Conservation (phyloP, 805 yeast species). For the Tetrapisispora fleetii region DNA sequence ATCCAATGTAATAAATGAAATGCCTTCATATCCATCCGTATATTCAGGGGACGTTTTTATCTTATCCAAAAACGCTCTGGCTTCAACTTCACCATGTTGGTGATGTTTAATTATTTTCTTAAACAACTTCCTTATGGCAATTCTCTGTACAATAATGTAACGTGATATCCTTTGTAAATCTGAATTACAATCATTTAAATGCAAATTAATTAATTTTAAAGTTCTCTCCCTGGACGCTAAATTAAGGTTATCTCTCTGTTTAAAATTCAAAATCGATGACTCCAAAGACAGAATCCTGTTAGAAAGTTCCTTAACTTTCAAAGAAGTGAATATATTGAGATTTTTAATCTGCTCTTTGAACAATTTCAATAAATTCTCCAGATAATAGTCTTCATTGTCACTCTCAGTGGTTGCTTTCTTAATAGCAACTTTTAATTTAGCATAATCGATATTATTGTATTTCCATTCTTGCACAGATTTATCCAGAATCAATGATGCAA, state of each 20-base stretch:
- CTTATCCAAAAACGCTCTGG: constrained; percentile 9
- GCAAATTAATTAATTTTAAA: constrained; percentile 10
- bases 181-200: constrained; percentile 18
- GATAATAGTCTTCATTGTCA: constrained; percentile 4
- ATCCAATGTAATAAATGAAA: constrained; percentile 40
- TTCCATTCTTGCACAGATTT: constrained; percentile 86
- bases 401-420: constrained; percentile 40
- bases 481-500: constrained; percentile 65
- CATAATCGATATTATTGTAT: constrained; percentile 73
- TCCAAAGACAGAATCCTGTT: constrained; percentile 22
- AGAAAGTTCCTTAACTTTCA: constrained; percentile 25
- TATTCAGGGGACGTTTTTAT: constrained; percentile 12
- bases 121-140: constrained; percentile 50
- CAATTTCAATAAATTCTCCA: constrained; percentile 5
- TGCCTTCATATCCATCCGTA: constrained; percentile 30
- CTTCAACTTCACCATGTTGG: constrained; percentile 10
- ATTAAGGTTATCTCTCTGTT: background rate
- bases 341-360: constrained; percentile 20
- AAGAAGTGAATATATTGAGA: constrained; percentile 20
- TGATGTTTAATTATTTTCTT: constrained; percentile 36
- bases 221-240: constrained; percentile 4
- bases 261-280: constrained; percentile 14
- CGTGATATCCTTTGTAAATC: constrained; percentile 45
- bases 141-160: constrained; percentile 49
- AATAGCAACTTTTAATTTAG: constrained; percentile 60